Conservation (phyloP, 805 yeast genomes). For the Ogataea polymorpha region DNA sequence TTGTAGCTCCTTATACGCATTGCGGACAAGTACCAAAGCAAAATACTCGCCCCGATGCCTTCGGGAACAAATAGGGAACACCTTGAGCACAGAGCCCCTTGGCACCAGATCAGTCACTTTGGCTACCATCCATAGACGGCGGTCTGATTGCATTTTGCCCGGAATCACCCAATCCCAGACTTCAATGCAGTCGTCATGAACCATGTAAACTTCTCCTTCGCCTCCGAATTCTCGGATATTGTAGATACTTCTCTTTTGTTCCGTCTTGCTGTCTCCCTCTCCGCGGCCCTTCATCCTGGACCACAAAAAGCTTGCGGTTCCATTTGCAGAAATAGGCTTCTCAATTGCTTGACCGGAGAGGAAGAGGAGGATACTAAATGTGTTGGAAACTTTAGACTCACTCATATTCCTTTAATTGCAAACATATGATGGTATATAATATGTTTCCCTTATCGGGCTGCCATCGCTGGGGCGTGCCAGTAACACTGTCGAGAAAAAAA, state of each 20-base stretch:
- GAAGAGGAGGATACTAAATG: neutral
- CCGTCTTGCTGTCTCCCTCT: constrained; percentile 6
- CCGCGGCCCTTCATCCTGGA: constrained; percentile 1
- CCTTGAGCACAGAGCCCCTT: constrained; percentile 12
- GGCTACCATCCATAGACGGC: constrained; percentile 30
- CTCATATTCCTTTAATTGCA: neutral
- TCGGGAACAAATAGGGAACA: constrained; percentile 27
- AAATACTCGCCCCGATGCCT: constrained; percentile 23
- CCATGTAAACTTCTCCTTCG: constrained; percentile 37
- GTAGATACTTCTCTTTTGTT: neutral
- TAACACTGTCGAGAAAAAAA: constrained; percentile 10
- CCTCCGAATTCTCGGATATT: constrained; percentile 32
- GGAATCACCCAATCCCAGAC: constrained; percentile 39
- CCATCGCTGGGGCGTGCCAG: constrained; percentile 9
- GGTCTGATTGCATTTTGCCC: constrained; percentile 18
- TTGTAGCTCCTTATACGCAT: constrained; percentile 20
- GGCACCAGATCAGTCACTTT: constrained; percentile 10
- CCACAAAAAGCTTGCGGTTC: constrained; percentile 3
- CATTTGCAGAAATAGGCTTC: neutral
- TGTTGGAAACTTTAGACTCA: neutral
- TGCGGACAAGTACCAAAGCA: constrained; percentile 16
- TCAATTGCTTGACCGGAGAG: neutral
- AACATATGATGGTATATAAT: neutral
- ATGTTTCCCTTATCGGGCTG: constrained; percentile 14
- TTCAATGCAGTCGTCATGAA: constrained; percentile 29